Evolutionary conservation across 371 early-diverging fungal genomes (phyloP).

Genomic region (Rhizopus microsporus): DNA sequence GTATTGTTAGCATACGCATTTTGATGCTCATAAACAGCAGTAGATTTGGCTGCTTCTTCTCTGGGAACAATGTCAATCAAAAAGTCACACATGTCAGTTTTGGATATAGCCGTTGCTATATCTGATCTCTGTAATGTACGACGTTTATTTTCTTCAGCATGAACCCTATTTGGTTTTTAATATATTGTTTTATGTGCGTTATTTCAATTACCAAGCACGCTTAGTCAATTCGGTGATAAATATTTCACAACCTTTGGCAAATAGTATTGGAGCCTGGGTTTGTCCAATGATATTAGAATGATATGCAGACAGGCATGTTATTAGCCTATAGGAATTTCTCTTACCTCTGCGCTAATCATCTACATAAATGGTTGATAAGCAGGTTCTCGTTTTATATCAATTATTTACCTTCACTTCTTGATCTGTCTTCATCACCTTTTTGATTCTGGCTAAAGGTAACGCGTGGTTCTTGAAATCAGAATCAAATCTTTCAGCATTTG

Average conservation of each 20-base stretch:
- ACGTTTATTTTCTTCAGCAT: constrained; percentile 98
- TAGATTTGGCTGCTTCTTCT: constrained; percentile 63
- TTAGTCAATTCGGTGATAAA: constrained; percentile 96
- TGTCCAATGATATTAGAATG: constrained; percentile 16
- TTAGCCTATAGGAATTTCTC: neutral
- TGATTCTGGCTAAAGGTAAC: constrained; percentile 98
- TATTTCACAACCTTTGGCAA: constrained; percentile 97
- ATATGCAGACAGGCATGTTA: constrained; percentile 8
- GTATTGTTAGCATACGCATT: constrained; percentile 22
- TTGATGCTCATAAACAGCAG: constrained; percentile 31
- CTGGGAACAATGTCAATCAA: constrained; percentile 98
- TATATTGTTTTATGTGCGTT: neutral
- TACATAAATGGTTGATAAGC: constrained; percentile 6
- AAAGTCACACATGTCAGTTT: constrained; percentile 98
- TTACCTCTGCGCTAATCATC: constrained; percentile 45
- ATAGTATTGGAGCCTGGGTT: constrained; percentile 88
- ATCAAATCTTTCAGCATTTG: constrained; percentile 37
- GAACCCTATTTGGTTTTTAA: constrained; percentile 65
- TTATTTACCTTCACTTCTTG: constrained; percentile 88
- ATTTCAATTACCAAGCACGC: constrained; percentile 78
- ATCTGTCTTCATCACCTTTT: constrained; percentile 99
- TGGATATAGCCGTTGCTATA: constrained; percentile 91
- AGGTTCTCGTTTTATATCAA: neutral
- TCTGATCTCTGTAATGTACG: constrained; percentile 97
- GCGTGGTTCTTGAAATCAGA: constrained; percentile 91